Conservation (phyloP, 441 rosid species). For the Adansonia madagascariensis region DNA sequence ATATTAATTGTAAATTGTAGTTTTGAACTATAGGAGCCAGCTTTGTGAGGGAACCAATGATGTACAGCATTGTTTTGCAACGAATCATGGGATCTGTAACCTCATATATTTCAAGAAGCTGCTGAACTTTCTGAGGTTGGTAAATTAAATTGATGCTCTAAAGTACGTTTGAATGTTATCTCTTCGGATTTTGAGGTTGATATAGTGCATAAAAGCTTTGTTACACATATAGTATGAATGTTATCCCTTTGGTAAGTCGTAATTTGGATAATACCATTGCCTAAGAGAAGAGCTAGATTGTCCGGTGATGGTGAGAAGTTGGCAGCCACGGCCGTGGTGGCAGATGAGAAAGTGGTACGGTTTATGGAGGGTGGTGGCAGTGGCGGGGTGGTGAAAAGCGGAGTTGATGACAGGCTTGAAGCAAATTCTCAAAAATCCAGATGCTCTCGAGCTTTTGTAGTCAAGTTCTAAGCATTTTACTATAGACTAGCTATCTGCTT, state of each 20-base stretch:
- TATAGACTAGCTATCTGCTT: too few species aligned
- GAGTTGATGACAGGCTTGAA: too few species aligned
- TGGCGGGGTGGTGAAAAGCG: too few species aligned
- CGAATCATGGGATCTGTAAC: not conserved
- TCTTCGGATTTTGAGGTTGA: not conserved
- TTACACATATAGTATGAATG: not conserved
- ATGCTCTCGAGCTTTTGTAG: too few species aligned
- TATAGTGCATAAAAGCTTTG: not conserved
- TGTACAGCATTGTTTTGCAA: conserved; percentile 24
- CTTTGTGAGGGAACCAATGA: conserved; percentile 19
- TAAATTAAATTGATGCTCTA: not conserved
- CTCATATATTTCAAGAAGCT: not conserved
- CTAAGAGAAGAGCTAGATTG: too few species aligned
- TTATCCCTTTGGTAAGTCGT: not conserved
- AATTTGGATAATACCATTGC: not conserved
- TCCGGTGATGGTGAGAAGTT: too few species aligned
- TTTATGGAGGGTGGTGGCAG: too few species aligned
- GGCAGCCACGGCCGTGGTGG: too few species aligned
- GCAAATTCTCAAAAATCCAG: too few species aligned
- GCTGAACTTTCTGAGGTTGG: not conserved
- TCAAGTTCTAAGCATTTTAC: too few species aligned
- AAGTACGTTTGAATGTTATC: not conserved
- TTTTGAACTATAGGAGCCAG: conserved; percentile 15
- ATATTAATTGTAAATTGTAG: not conserved
- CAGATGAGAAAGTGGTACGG: too few species aligned